phyloP scores from a whole-genome alignment of 1,284 basidiomycete species.

The Grifola frondosa region DNA sequence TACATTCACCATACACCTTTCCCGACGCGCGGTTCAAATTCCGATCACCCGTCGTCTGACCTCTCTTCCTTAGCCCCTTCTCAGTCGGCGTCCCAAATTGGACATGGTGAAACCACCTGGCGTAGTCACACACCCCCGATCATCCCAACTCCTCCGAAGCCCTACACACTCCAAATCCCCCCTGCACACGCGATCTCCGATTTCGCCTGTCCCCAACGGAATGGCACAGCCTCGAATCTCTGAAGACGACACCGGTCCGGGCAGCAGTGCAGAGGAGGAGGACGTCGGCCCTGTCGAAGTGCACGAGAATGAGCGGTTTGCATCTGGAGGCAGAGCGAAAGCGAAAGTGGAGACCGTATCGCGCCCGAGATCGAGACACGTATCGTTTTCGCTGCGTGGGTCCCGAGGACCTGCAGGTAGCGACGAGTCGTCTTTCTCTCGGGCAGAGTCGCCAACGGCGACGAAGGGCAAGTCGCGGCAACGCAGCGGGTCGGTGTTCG shows the following conservation, averaged over 20 bases:
- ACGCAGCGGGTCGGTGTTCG: constrained; percentile 24
- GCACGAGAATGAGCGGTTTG: constrained; percentile 62
- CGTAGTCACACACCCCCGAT: constrained; percentile 4
- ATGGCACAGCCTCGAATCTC: constrained; percentile 45
- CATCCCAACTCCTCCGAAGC: constrained; percentile 13
- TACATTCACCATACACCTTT: constrained; percentile 22
- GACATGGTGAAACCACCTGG: constrained; percentile 10
- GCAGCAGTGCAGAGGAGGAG: constrained; percentile 37
- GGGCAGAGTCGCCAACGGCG: constrained; percentile 17
- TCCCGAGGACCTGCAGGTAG: constrained; percentile 4
- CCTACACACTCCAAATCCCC: constrained; percentile 40
- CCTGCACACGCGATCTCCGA: constrained; percentile 61
- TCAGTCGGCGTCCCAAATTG: constrained; percentile 45
- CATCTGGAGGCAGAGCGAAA: constrained; percentile 15
- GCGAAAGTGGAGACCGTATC: not conserved
- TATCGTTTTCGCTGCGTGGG: constrained; percentile 20
- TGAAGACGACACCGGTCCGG: constrained; percentile 29
- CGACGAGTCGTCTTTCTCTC: too few relatives aligned
- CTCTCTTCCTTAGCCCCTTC: constrained; percentile 41
- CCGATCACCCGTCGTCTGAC: constrained; percentile 30
- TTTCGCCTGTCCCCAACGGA: constrained; percentile 36
- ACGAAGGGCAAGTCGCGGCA: constrained; percentile 20
- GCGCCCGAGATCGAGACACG: constrained; percentile 4
- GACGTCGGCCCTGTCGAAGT: constrained; percentile 41
- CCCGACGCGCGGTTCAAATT: constrained; percentile 10